Conservation (phyloP, 768 basidiomycete genomes). For the Dacryopinax primogenitus region DNA sequence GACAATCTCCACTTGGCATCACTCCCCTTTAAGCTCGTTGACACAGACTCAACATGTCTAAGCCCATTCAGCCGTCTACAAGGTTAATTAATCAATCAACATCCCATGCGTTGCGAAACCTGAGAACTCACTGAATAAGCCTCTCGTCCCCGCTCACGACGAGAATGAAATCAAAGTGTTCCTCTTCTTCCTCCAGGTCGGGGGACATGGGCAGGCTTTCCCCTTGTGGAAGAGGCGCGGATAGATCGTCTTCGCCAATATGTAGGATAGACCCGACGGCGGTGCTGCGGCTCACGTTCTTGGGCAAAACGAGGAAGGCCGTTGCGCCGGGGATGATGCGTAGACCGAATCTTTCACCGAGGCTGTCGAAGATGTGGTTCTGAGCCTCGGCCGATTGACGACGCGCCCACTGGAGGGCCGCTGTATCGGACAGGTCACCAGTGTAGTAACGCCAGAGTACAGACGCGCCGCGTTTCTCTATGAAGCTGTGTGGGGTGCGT, state of each 20-base stretch:
- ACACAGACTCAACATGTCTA: not conserved
- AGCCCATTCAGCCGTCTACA: not conserved
- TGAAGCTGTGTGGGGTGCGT: conserved; percentile 72
- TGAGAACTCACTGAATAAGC: conserved; percentile 33
- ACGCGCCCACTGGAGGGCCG: conserved; percentile 68
- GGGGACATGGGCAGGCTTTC: conserved; percentile 32
- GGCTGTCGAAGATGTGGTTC: conserved; percentile 81
- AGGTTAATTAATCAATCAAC: not conserved
- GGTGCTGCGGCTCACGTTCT: conserved; percentile 70
- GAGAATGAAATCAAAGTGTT: conserved; percentile 44
- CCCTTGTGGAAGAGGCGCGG: conserved; percentile 19
- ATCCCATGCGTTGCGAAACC: not conserved
- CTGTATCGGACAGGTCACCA: conserved; percentile 25
- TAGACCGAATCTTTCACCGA: conserved; percentile 24
- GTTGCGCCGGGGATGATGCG: conserved; percentile 71
- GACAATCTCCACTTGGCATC: conserved; percentile 5
- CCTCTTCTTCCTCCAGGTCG: conserved; percentile 27
- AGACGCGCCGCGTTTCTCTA: conserved; percentile 72
- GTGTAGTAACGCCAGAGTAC: conserved; percentile 81
- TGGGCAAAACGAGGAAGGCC: conserved; percentile 70
- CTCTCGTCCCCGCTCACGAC: conserved; percentile 67
- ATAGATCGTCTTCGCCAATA: conserved; percentile 40
- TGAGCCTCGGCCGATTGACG: conserved; percentile 83
- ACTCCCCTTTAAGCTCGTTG: not conserved
- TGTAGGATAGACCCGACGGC: conserved; percentile 70